Conservation (phyloP, 1,284 basidiomycete species). For the Ganoderma meredithae region DNA sequence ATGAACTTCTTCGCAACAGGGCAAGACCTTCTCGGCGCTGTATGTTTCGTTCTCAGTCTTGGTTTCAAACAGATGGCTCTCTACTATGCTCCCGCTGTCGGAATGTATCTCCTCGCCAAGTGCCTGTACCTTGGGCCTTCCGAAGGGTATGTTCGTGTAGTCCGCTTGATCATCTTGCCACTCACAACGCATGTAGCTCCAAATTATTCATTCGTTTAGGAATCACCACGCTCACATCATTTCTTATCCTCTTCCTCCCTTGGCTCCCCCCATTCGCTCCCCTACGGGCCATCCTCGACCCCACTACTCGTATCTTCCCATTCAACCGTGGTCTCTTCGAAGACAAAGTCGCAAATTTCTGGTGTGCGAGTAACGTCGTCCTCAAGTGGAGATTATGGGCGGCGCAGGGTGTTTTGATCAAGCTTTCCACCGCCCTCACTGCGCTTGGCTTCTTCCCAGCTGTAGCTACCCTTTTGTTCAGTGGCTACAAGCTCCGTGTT, state of each 20-base stretch:
- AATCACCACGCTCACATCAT: slow-evolving; percentile 62
- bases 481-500: slow-evolving; percentile 51
- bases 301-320: slow-evolving; percentile 88
- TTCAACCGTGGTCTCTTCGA: slow-evolving; percentile 92
- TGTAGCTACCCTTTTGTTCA: slow-evolving; percentile 60
- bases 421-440: slow-evolving; percentile 64
- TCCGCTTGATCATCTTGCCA: background rate
- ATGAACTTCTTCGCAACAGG: slow-evolving; percentile 74
- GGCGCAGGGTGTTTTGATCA: slow-evolving; percentile 57
- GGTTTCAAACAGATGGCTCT: slow-evolving; percentile 97
- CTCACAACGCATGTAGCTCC: slow-evolving; percentile 41
- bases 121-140: slow-evolving; percentile 74
- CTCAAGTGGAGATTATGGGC: slow-evolving; percentile 80
- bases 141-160: slow-evolving; percentile 63
- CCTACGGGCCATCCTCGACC: slow-evolving; percentile 59
- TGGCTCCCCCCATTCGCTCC: slow-evolving; percentile 72
- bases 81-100: slow-evolving; percentile 92
- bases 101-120: slow-evolving; percentile 85
- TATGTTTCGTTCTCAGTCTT: slow-evolving; percentile 85
- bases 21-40: slow-evolving; percentile 77
- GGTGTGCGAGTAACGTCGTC: slow-evolving; percentile 91
- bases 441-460: slow-evolving; percentile 72
- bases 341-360: slow-evolving; percentile 97
- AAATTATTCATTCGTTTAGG: slow-evolving; percentile 77
- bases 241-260: slow-evolving; percentile 76